Evolutionary conservation across 2,329 filamentous ascomycete species (phyloP).

Genomic region (Fusarium stilboides): DNA sequence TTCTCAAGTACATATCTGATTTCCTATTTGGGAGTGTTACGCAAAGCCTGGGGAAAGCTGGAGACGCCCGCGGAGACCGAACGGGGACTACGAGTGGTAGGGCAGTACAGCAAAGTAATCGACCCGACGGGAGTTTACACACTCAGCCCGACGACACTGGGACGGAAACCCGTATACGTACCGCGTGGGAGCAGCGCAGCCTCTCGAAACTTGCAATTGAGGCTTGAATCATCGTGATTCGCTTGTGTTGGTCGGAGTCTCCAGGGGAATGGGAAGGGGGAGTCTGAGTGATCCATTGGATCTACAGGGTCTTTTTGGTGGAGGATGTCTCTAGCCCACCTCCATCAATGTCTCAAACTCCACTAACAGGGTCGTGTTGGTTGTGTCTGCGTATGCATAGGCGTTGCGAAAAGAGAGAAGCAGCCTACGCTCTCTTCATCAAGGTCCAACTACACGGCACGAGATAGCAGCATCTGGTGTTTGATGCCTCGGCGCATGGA

Average conservation of each 20-base stretch:
- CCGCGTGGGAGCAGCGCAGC: conserved; percentile 3
- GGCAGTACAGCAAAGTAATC: background rate
- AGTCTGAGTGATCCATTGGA: conserved; percentile 40
- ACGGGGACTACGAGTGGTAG: background rate
- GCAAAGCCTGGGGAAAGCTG: conserved; percentile 39
- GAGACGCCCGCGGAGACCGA: conserved; percentile 30
- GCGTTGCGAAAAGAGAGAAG: conserved; percentile 14
- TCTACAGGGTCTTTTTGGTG: conserved; percentile 47
- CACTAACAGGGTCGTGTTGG: conserved; percentile 25
- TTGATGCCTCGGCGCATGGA: conserved; percentile 22
- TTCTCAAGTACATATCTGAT: conserved; percentile 22
- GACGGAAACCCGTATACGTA: conserved; percentile 3
- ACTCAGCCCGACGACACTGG: background rate
- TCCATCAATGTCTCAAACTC: conserved; percentile 36
- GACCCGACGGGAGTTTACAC: background rate
- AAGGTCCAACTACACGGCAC: conserved; percentile 26
- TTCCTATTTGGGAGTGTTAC: conserved; percentile 39
- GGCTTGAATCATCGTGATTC: conserved; percentile 39
- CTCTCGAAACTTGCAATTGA: conserved; percentile 29
- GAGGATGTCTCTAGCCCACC: conserved; percentile 36
- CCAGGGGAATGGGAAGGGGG: conserved; percentile 37
- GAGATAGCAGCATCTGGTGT: conserved; percentile 19
- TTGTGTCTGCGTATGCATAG: conserved; percentile 11
- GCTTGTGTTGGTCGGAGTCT: conserved; percentile 22
- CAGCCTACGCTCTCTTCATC: background rate